These are phyloP conservation scores for Mycena galopus DNA, from an alignment of 768 basidiomycete genomes.

Conservation along the genomic window DNA sequence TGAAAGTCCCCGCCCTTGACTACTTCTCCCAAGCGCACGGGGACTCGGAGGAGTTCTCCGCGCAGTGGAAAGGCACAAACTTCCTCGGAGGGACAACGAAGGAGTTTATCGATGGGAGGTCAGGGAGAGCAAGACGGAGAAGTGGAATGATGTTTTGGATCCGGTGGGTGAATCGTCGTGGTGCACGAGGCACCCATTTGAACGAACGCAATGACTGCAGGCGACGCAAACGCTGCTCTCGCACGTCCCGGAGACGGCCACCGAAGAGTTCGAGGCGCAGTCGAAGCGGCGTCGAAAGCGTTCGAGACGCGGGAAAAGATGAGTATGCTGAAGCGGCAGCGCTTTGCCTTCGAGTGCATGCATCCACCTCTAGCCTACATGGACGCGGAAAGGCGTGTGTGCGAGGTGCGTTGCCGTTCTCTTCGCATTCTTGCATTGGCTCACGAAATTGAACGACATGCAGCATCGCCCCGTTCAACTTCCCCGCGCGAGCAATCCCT, in stretches of 20 bases:
- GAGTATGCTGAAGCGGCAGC: constrained; percentile 88
- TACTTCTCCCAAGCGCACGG: constrained; percentile 44
- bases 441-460: too few species aligned
- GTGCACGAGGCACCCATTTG: too few species aligned
- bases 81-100: constrained; percentile 88
- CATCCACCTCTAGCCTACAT: constrained; percentile 83
- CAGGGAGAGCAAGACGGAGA: constrained; percentile 78
- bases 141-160: constrained; percentile 91
- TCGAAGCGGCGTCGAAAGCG: constrained; percentile 87
- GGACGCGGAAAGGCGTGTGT: constrained; percentile 95
- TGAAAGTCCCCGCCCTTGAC: constrained; percentile 22
- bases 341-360: constrained; percentile 88
- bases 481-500: constrained; percentile 79
- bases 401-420: constrained; percentile 50
- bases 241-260: constrained; percentile 90
- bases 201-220: constrained; percentile 51
- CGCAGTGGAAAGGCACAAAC: constrained; percentile 88
- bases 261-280: constrained; percentile 86
- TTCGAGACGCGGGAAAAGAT: constrained; percentile 91
- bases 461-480: constrained; percentile 91
- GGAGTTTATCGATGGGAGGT: constrained; percentile 95
- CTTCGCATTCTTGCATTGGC: background rate
- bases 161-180: too few species aligned
- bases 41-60: constrained; percentile 78
- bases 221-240: constrained; percentile 92